A percentile compares a stretch with the other conserved stretches of the same genome.
Conservation (phyloP, 257 asterid species). For the Solanum virginianum region DNA sequence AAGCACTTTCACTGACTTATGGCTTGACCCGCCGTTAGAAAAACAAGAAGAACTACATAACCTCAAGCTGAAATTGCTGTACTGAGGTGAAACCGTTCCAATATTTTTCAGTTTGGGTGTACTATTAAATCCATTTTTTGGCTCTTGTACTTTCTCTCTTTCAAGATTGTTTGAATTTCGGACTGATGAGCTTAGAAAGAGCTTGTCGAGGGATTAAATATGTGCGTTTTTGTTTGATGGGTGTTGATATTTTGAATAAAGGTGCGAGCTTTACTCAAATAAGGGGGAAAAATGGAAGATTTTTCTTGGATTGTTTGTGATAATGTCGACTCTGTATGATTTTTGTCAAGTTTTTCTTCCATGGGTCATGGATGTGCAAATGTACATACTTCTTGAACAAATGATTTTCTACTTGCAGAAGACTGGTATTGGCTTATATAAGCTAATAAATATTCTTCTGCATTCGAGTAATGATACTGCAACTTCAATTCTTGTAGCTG, state of each 20-base stretch:
- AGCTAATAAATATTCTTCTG: slow-evolving; percentile 9
- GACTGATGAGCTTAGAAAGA: not conserved
- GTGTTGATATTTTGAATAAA: not conserved
- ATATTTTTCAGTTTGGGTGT: not conserved
- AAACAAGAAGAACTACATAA: not conserved
- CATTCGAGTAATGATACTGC: slow-evolving; percentile 13
- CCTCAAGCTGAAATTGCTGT: not conserved
- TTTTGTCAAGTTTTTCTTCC: slow-evolving; percentile 12
- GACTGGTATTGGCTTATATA: slow-evolving; percentile 20
- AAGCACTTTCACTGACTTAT: not conserved
- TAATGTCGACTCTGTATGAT: not conserved
- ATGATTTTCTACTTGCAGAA: slow-evolving; percentile 26
- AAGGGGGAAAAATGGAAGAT: not conserved
- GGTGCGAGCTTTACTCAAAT: not conserved
- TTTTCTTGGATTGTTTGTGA: not conserved
- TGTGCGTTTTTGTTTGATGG: not conserved
- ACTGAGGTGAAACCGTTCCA: not conserved
- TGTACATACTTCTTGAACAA: slow-evolving; percentile 36
- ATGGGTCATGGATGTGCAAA: slow-evolving; percentile 51
- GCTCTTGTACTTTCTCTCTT: not conserved
- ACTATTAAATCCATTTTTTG: not conserved
- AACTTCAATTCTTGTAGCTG: slow-evolving; percentile 13
- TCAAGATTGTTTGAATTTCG: not conserved
- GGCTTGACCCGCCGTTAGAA: not conserved
- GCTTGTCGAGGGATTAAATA: not conserved